Percentiles rank a stretch among this genome's conserved stretches.
Evolutionary conservation across 176 grass and related monocot genomes (phyloP).

Genomic region (Triticum turgidum): DNA sequence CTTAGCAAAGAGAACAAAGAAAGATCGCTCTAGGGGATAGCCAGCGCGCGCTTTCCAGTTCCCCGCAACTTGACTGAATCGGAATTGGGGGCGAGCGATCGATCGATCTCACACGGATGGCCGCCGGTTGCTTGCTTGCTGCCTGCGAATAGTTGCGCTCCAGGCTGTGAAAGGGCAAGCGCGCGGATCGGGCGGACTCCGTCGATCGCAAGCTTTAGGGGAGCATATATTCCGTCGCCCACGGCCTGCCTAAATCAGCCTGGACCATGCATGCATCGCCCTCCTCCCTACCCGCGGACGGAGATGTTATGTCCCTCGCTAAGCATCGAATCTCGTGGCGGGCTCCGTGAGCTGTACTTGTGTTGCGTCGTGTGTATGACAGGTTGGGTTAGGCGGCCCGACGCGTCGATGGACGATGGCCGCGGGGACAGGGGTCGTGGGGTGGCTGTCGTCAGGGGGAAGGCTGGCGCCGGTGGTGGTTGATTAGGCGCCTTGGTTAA

Average conservation of each 20-base stretch:
- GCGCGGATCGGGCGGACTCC: conserved; percentile 34
- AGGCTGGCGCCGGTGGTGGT: neutral
- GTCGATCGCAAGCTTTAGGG: conserved; percentile 29
- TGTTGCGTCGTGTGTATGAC: neutral
- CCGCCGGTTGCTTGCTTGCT: neutral
- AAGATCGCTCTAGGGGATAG: neutral
- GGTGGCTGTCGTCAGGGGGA: conserved; percentile 7
- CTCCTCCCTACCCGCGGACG: neutral
- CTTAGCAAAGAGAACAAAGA: conserved; percentile 12
- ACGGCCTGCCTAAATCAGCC: neutral
- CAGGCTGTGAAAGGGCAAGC: conserved; percentile 31
- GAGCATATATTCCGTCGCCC: conserved; percentile 40
- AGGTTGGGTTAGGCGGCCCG: neutral
- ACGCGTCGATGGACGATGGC: neutral
- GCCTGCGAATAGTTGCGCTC: neutral
- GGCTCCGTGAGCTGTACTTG: neutral
- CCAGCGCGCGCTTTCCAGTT: neutral
- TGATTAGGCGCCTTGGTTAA: neutral
- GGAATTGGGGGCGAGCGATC: neutral
- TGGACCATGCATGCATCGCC: neutral
- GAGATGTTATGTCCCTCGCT: neutral
- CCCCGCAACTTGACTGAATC: neutral
- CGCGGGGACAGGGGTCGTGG: neutral
- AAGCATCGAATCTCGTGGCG: neutral
- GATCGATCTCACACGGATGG: conserved; percentile 7